Percentiles rank a stretch among this genome's conserved stretches.
Conservation (phyloP, 345 rosid species). For the Eutrema yunnanense region DNA sequence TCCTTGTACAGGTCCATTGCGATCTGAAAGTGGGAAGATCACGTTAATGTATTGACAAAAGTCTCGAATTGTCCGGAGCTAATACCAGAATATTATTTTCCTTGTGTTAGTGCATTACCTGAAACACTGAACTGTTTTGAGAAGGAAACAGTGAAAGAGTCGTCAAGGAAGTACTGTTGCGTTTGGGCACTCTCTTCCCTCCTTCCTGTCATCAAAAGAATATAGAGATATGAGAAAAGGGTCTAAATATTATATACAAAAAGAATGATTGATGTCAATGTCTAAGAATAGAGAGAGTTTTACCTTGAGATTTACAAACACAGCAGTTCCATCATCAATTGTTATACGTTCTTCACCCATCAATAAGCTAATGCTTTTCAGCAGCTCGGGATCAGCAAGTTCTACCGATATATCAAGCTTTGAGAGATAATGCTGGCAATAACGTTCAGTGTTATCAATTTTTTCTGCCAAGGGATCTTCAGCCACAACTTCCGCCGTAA, state of each 20-base stretch:
- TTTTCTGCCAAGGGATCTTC: conserved; percentile 35
- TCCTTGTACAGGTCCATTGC: conserved; percentile 79
- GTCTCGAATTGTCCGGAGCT: not conserved
- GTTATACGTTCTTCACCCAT: conserved; percentile 30
- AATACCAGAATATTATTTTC: not conserved
- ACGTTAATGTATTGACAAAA: not conserved
- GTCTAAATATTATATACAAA: not conserved
- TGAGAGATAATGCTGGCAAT: conserved; percentile 56
- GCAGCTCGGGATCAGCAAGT: conserved; percentile 65
- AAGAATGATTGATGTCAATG: not conserved
- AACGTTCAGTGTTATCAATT: conserved; percentile 21
- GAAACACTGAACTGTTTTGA: conserved; percentile 47
- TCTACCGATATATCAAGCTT: conserved; percentile 79
- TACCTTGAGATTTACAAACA: conserved; percentile 69
- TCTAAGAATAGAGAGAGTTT: not conserved
- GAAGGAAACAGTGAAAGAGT: conserved; percentile 50
- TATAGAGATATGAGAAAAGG: not conserved
- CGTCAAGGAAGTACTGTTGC: conserved; percentile 32
- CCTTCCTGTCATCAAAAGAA: conserved; percentile 46
- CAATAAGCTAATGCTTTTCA: conserved; percentile 41
- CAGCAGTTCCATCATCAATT: conserved; percentile 36
- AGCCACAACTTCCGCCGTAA: conserved; percentile 26
- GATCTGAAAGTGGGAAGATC: conserved; percentile 44
- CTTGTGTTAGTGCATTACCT: conserved; percentile 41
- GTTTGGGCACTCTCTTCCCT: conserved; percentile 53